A percentile compares a stretch with the other conserved stretches of the same genome.
Evolutionary conservation across 1,139 yeast genomes (phyloP).

Genomic region (Suhomyces terraborum): DNA sequence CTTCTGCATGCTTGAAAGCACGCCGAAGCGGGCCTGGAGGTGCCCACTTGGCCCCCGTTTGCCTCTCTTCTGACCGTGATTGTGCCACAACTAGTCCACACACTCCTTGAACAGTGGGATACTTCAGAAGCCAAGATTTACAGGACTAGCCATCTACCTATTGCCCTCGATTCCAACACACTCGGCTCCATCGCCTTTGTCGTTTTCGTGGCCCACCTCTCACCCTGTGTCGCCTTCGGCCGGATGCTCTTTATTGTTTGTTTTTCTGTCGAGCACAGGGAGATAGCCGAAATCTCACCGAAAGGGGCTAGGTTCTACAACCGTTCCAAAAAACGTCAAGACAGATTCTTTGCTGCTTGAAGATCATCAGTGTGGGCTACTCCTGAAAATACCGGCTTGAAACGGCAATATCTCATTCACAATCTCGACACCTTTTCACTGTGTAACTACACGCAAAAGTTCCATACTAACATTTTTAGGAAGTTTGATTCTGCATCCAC

Average conservation of each 20-base stretch:
- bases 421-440: not conserved
- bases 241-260: conserved; percentile 1
- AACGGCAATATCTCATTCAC: not conserved
- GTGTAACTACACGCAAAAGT: not conserved
- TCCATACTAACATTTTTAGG: conserved; percentile 12
- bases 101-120: not conserved
- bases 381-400: conserved; percentile 4
- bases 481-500: conserved; percentile 1
- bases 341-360: not conserved
- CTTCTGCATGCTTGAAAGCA: not conserved
- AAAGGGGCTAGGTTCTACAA: conserved; percentile 1
- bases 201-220: not conserved
- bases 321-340: not conserved
- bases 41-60: too few species aligned
- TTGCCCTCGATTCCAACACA: not conserved
- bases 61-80: too few species aligned
- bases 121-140: too few species aligned
- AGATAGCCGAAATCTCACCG: conserved; percentile 4
- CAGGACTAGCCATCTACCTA: not conserved
- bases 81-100: not conserved
- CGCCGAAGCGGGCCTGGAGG: too few species aligned
- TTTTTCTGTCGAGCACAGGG: conserved; percentile 4
- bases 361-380: not conserved
- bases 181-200: not conserved
- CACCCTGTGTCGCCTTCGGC: not conserved